phyloP scores from a whole-genome alignment of 352 stramenopile species.

The Pythium plurisporium region DNA sequence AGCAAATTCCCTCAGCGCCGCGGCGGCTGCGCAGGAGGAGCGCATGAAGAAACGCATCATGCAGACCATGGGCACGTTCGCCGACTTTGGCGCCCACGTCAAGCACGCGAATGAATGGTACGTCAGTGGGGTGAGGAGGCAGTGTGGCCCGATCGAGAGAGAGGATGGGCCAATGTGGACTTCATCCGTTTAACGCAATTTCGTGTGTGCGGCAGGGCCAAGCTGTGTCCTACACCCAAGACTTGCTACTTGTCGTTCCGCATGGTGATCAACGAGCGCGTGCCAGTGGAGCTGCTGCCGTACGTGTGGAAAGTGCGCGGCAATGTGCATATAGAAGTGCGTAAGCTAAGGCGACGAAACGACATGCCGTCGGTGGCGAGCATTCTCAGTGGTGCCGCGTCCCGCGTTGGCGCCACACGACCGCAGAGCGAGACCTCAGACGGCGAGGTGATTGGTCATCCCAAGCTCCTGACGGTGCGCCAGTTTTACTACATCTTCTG shows the following conservation, averaged over 20 bases:
- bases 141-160: neutral
- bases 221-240: conserved; percentile 66
- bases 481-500: conserved; percentile 86
- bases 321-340: conserved; percentile 69
- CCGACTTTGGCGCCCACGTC: conserved; percentile 67
- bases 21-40: conserved; percentile 43
- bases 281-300: conserved; percentile 58
- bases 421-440: neutral
- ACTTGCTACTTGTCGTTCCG: conserved; percentile 72
- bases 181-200: neutral
- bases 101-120: conserved; percentile 80
- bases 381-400: conserved; percentile 1
- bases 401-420: neutral
- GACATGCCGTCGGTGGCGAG: conserved; percentile 26
- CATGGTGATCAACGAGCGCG: conserved; percentile 59
- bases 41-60: conserved; percentile 69
- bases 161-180: neutral
- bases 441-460: conserved; percentile 46
- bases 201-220: conserved; percentile 26
- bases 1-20: conserved; percentile 33
- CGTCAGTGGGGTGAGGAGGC: neutral
- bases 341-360: conserved; percentile 57
- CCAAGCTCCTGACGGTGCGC: conserved; percentile 58
- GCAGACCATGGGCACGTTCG: conserved; percentile 64
- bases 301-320: conserved; percentile 67